Evolutionary conservation across 352 stramenopile genomes (phyloP).

Genomic region (Globisporangium cederbergense): DNA sequence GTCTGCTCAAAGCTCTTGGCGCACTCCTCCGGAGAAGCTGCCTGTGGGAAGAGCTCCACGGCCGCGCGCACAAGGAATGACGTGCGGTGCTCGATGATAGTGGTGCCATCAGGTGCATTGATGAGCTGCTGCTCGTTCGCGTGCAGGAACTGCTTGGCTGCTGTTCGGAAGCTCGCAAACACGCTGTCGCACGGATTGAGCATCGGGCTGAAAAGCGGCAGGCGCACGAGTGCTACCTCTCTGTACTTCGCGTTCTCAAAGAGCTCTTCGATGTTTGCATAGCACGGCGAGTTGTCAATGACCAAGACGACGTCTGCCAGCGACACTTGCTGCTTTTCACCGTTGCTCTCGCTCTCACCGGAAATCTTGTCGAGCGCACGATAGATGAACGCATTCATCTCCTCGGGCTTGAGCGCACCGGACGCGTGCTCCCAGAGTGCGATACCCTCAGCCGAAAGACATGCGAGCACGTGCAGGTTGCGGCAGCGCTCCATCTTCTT

Average conservation of each 20-base stretch:
- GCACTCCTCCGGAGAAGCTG: constrained; percentile 7
- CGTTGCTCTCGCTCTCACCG: background rate
- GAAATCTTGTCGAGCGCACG: constrained; percentile 14
- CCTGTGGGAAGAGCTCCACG: constrained; percentile 9
- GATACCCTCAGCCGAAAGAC: constrained; percentile 12
- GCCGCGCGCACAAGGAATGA: constrained; percentile 14
- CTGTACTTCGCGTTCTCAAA: constrained; percentile 1
- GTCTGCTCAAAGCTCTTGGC: constrained; percentile 12
- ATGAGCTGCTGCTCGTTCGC: constrained; percentile 4
- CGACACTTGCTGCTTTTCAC: background rate
- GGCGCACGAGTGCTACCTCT: constrained; percentile 11
- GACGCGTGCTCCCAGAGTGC: constrained; percentile 11
- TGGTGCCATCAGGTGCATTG: constrained; percentile 7
- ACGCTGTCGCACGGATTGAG: constrained; percentile 16
- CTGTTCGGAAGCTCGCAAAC: constrained; percentile 8
- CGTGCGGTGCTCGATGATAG: constrained; percentile 18
- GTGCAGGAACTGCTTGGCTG: constrained; percentile 15
- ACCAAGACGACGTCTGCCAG: constrained; percentile 14
- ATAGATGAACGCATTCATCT: constrained; percentile 12
- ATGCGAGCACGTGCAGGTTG: constrained; percentile 21
- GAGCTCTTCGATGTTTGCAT: constrained; percentile 4
- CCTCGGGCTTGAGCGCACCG: constrained; percentile 7
- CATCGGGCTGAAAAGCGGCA: constrained; percentile 2
- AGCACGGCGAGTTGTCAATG: constrained; percentile 11
- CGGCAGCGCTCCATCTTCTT: constrained; percentile 20